These are phyloP conservation scores for Fusarium sp. DNA, from an alignment of 2,329 filamentous ascomycete species.

Conservation along the genomic window DNA sequence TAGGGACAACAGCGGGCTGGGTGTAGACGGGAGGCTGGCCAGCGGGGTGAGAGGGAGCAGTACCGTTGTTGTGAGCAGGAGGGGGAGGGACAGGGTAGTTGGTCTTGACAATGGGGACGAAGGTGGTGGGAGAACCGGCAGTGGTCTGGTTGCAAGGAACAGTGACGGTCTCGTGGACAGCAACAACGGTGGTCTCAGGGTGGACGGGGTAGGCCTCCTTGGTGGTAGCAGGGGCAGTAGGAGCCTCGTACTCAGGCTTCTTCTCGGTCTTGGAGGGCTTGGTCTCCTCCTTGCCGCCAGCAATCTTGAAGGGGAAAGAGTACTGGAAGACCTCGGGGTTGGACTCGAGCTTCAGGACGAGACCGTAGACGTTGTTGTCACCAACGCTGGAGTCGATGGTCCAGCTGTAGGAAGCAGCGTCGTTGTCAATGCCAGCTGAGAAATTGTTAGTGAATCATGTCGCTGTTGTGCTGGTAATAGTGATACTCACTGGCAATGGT, in stretches of 20 bases:
- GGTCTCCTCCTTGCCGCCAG: conserved; percentile 47
- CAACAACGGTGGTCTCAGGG: conserved; percentile 47
- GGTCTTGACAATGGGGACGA: conserved; percentile 47
- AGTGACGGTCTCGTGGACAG: conserved; percentile 39
- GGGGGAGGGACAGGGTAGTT: conserved; percentile 22
- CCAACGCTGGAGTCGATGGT: conserved; percentile 63
- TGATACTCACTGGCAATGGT: conserved; percentile 67
- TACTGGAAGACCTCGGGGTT: conserved; percentile 70
- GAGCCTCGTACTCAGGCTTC: conserved; percentile 33
- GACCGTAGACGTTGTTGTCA: conserved; percentile 67
- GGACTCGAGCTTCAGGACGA: conserved; percentile 67
- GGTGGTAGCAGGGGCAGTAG: conserved; percentile 50
- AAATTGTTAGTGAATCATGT: not conserved
- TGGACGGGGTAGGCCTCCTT: conserved; percentile 26
- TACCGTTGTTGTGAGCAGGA: conserved; percentile 38
- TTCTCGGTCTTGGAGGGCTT: conserved; percentile 27
- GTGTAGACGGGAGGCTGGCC: conserved; percentile 40
- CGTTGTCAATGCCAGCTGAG: conserved; percentile 65
- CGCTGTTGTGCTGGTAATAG: no score
- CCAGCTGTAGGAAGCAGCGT: conserved; percentile 65
- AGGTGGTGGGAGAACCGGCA: conserved; percentile 40
- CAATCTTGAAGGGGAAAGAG: conserved; percentile 73
- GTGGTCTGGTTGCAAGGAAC: conserved; percentile 47
- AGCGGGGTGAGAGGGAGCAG: conserved; percentile 11
- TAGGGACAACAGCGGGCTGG: conserved; percentile 45